phyloP scores from a whole-genome alignment of 2,329 filamentous ascomycete genomes.

The Pseudocercospora crystallina region DNA sequence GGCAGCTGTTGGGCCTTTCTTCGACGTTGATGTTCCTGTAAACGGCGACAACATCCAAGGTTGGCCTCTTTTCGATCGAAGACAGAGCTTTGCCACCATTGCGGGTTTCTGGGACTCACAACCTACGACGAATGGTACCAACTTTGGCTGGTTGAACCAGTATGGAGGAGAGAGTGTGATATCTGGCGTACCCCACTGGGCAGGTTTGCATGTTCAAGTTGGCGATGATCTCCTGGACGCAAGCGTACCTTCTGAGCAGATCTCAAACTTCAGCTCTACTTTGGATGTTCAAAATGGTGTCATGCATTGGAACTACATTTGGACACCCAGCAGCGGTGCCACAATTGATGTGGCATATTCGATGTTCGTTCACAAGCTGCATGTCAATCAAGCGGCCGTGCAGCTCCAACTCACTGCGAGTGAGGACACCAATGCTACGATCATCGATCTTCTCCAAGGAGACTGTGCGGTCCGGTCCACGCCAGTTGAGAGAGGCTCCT shows the following conservation, averaged over 20 bases:
- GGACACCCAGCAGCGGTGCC: slow-evolving; percentile 55
- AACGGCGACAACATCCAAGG: slow-evolving; percentile 57
- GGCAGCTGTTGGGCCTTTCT: slow-evolving; percentile 63
- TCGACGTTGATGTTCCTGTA: slow-evolving; percentile 57
- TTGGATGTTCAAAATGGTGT: slow-evolving; percentile 64
- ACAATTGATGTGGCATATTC: slow-evolving; percentile 62
- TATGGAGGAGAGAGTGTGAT: slow-evolving; percentile 71
- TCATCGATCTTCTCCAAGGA: slow-evolving; percentile 69
- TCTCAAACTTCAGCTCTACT: slow-evolving; percentile 61
- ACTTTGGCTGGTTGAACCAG: slow-evolving; percentile 67
- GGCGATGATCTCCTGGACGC: slow-evolving; percentile 59
- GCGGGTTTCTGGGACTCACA: slow-evolving; percentile 67
- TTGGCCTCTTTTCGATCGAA: slow-evolving; percentile 65
- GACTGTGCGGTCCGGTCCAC: slow-evolving; percentile 65
- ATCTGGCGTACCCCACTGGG: slow-evolving; percentile 69
- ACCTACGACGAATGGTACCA: slow-evolving; percentile 58
- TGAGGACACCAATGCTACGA: slow-evolving; percentile 53
- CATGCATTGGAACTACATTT: slow-evolving; percentile 64
- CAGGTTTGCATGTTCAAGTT: slow-evolving; percentile 58
- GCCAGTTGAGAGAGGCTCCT: slow-evolving; percentile 57
- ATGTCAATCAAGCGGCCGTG: slow-evolving; percentile 62
- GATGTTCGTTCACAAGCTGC: slow-evolving; percentile 64
- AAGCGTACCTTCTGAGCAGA: slow-evolving; percentile 57
- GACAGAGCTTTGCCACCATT: slow-evolving; percentile 67
- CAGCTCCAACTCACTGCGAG: slow-evolving; percentile 59